phyloP scores from a whole-genome alignment of 1,284 basidiomycete genomes.

The Trametes pubescens region DNA sequence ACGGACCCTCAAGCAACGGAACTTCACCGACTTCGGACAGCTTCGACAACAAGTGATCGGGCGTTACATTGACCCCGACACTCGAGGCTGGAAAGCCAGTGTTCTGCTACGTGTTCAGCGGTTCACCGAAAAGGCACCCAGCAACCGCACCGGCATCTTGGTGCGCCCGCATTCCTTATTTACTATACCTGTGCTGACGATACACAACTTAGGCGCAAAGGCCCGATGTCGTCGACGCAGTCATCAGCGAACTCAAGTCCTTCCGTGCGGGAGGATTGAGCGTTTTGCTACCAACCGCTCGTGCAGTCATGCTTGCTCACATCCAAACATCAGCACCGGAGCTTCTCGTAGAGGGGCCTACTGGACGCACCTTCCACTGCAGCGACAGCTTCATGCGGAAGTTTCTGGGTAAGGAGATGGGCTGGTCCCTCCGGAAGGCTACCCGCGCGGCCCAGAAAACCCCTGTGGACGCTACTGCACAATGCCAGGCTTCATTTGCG shows the following conservation, averaged over 20 bases:
- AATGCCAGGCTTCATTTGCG: slow-evolving; percentile 37
- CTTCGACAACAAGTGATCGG: not conserved
- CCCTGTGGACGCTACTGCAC: slow-evolving; percentile 42
- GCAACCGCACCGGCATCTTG: not conserved
- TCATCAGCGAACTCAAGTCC: not conserved
- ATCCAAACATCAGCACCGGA: not conserved
- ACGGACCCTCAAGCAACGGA: not conserved
- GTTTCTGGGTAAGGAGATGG: slow-evolving; percentile 28
- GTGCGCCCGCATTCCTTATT: not conserved
- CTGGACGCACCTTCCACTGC: slow-evolving; percentile 22
- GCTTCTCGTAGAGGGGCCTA: not conserved
- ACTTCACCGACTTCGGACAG: not conserved
- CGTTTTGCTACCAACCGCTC: not conserved
- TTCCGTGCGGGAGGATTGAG: not conserved
- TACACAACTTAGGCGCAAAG: not conserved
- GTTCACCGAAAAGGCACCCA: not conserved
- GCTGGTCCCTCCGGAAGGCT: slow-evolving; percentile 30
- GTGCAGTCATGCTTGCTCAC: not conserved
- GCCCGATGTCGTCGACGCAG: not conserved
- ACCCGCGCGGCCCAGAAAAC: slow-evolving; percentile 46
- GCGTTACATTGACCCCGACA: not conserved
- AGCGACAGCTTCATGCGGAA: slow-evolving; percentile 32
- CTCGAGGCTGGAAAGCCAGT: not conserved
- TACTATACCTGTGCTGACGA: not conserved
- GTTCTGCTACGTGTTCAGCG: not conserved